These are phyloP conservation scores for Solanum hybrid DNA, from an alignment of 305 asterid genomes.

Conservation along the genomic window DNA sequence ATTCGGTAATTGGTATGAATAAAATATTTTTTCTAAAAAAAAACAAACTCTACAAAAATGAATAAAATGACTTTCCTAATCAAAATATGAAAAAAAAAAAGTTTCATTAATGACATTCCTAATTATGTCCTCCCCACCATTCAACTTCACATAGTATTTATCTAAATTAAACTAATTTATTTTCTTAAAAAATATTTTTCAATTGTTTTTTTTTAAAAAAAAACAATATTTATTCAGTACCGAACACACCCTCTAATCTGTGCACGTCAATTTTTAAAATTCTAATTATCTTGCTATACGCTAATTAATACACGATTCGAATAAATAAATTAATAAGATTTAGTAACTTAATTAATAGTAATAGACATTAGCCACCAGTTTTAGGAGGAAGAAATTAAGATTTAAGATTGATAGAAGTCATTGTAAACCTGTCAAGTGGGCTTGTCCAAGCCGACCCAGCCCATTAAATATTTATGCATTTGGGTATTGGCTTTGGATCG, in stretches of 20 bases:
- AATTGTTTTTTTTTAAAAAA: too few species aligned
- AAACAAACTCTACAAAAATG: too few species aligned
- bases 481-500: background rate
- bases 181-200: background rate
- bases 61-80: background rate
- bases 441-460: background rate
- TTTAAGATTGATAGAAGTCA: background rate
- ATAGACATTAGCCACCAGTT: background rate
- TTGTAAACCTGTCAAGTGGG: background rate
- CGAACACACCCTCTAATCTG: background rate
- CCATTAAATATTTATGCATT: background rate
- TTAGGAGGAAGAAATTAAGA: background rate
- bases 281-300: background rate
- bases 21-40: too few species aligned
- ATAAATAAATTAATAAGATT: background rate
- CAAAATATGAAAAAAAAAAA: too few species aligned
- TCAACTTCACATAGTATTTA: background rate
- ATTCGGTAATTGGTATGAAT: background rate
- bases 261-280: background rate
- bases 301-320: background rate
- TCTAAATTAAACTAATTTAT: background rate
- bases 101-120: background rate
- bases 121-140: too few species aligned
- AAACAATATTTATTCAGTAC: background rate
- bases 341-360: background rate